These are phyloP conservation scores for Phaeophleospora eucalypticola DNA, from an alignment of 2,329 filamentous ascomycete genomes.

Conservation along the genomic window DNA sequence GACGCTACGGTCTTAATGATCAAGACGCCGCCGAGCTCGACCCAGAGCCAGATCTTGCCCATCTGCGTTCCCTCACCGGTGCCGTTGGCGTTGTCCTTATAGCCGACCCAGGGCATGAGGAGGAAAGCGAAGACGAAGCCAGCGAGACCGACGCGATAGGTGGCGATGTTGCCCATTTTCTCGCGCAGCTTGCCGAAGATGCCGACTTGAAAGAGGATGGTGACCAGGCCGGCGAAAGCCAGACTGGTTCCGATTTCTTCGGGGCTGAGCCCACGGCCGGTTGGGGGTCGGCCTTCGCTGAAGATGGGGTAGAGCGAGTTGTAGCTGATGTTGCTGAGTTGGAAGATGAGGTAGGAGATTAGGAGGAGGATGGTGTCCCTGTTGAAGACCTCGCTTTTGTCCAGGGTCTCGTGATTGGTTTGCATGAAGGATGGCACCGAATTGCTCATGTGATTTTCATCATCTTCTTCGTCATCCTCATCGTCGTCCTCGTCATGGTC, in stretches of 20 bases:
- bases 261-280: constrained; percentile 70
- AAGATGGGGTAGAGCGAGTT: constrained; percentile 96
- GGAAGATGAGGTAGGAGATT: constrained; percentile 84
- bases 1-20: constrained; percentile 86
- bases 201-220: constrained; percentile 85
- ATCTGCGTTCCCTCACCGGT: constrained; percentile 46
- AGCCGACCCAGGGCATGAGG: constrained; percentile 85
- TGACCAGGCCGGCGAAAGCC: constrained; percentile 77
- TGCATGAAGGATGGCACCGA: constrained; percentile 30
- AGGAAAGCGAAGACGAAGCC: constrained; percentile 79
- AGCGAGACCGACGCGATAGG: constrained; percentile 73
- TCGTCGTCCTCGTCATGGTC: constrained; percentile 23
- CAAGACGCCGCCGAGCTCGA: constrained; percentile 74
- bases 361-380: constrained; percentile 78
- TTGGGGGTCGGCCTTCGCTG: constrained; percentile 68
- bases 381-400: constrained; percentile 63
- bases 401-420: constrained; percentile 47
- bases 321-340: constrained; percentile 89
- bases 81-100: constrained; percentile 55
- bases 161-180: constrained; percentile 77
- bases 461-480: constrained; percentile 27
- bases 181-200: constrained; percentile 76
- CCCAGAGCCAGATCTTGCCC: constrained; percentile 68
- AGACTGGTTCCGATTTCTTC: constrained; percentile 80
- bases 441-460: constrained; percentile 37